phyloP scores from a whole-genome alignment of 2,329 filamentous ascomycete genomes.

The Talaromyces atroroseus region DNA sequence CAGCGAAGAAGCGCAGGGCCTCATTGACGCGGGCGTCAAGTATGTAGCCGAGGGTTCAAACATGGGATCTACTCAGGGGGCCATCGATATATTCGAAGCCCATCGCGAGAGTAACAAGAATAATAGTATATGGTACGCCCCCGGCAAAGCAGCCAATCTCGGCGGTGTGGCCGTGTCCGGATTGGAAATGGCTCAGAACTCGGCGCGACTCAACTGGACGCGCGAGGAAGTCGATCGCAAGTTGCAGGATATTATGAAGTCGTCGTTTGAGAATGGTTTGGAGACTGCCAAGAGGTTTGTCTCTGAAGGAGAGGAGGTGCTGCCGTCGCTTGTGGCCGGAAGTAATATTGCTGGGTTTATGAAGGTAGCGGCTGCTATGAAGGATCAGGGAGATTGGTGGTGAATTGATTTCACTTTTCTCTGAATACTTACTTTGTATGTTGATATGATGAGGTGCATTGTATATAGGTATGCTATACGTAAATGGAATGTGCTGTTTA shows the following conservation, averaged over 20 bases:
- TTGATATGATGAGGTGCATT: not conserved
- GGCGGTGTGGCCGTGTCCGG: constrained; percentile 96
- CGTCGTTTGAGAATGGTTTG: constrained; percentile 83
- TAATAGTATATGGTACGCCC: constrained; percentile 83
- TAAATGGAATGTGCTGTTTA: too few relatives aligned
- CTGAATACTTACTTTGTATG: not conserved
- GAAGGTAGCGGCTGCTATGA: constrained; percentile 93
- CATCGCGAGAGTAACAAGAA: constrained; percentile 62
- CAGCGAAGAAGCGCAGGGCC: constrained; percentile 77
- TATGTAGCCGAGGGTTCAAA: constrained; percentile 96
- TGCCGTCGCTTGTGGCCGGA: constrained; percentile 85
- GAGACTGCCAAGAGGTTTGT: constrained; percentile 87
- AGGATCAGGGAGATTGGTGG: constrained; percentile 95
- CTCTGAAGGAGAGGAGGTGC: constrained; percentile 68
- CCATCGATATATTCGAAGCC: constrained; percentile 88
- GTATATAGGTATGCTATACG: too few relatives aligned
- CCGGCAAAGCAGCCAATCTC: constrained; percentile 94
- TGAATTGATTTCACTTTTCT: constrained; percentile 18
- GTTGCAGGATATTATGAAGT: constrained; percentile 92
- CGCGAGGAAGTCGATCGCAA: constrained; percentile 83
- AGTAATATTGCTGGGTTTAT: constrained; percentile 97
- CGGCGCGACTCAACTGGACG: constrained; percentile 77
- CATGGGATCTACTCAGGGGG: constrained; percentile 97
- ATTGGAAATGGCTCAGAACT: constrained; percentile 99
- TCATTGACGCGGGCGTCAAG: constrained; percentile 69